Evolutionary conservation across 129 eudicot genomes (phyloP).

Genomic region (Logfia minima): DNA sequence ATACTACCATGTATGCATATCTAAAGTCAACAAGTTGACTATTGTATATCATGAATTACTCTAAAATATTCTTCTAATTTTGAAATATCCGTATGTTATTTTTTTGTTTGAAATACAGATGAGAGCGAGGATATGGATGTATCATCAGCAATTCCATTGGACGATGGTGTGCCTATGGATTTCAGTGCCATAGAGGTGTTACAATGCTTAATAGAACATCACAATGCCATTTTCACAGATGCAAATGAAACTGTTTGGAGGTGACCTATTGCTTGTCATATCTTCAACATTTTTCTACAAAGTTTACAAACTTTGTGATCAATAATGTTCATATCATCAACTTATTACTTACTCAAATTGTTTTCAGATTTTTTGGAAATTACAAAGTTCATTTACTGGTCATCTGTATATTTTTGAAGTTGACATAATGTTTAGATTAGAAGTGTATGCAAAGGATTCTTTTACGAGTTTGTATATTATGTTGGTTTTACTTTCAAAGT

Average conservation of each 20-base stretch:
- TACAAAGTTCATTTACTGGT: conserved; percentile 8
- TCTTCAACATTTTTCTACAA: not conserved
- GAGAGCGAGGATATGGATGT: conserved; percentile 67
- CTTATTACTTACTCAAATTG: not conserved
- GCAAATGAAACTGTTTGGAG: conserved; percentile 92
- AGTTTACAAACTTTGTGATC: conserved; percentile 22
- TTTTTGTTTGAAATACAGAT: conserved; percentile 38
- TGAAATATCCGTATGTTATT: too few species aligned
- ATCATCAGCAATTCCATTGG: conserved; percentile 83
- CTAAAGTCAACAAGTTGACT: not conserved
- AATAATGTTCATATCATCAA: conserved; percentile 14
- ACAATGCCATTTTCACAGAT: conserved; percentile 86
- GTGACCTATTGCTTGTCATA: conserved; percentile 28
- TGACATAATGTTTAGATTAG: conserved; percentile 24
- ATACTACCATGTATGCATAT: not conserved
- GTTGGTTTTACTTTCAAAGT: not conserved
- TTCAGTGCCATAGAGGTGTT: conserved; percentile 79
- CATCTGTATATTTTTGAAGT: conserved; percentile 39
- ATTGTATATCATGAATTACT: not conserved
- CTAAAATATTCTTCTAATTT: not conserved
- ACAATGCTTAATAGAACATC: conserved; percentile 84
- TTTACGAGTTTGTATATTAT: conserved; percentile 23
- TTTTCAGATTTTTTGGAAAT: conserved; percentile 11
- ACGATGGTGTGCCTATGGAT: conserved; percentile 72
- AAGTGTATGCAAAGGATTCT: conserved; percentile 16